Evolutionary conservation across 2,329 filamentous ascomycete species (phyloP), one percentile per base, ranked within the genome.

Genomic region (Nemania sp.): DNA sequence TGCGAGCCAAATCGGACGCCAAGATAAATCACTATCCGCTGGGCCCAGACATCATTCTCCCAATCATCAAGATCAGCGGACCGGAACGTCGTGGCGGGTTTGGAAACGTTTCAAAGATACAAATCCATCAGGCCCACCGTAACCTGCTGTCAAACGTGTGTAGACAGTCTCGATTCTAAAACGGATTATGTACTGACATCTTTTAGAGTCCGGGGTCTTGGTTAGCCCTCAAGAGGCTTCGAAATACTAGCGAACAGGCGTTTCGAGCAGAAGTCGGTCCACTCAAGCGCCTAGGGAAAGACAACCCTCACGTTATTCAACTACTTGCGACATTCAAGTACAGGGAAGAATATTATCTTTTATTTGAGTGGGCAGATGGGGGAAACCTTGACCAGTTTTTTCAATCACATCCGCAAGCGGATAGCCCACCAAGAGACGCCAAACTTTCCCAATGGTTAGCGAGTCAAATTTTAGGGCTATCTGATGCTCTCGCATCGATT

Each of bases 371-470:
- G 20, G 37, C 37, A 15, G 37, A 40, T 9, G 36, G 36, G 17
- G 37, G 37, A 40, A 40, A 24, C 37, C 37, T 40, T 7, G 5
- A 24, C 22, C 6, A 26, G 23, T 40, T 40, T 14, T 40, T 24
- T n/a, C 20, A 24, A 40, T 24, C 20, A n/a, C 15, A 40, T 40
- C 12, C 22, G n/a, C 20, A 19, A 23, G 19, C 28, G 14, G 28
- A 36, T 36, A 12, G 5, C 6, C 30, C 43, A 24, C 30, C 43
- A 19, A 46, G 43, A 36, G 31, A 36, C 19, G 19, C 7, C 30
- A 46, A 36, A n/a, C 43, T 46, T 24, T 24, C 43, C 12, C 24
- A 46, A 46, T 46, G 43, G 43, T 11, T 46, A 12, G 43, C 31
- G 9, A 24, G 6, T 8, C 43, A 46, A 19, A 6, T 36, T 37